Evolutionary conservation across 2,329 filamentous ascomycete genomes (phyloP).

Genomic region (Arthroderma sp.): DNA sequence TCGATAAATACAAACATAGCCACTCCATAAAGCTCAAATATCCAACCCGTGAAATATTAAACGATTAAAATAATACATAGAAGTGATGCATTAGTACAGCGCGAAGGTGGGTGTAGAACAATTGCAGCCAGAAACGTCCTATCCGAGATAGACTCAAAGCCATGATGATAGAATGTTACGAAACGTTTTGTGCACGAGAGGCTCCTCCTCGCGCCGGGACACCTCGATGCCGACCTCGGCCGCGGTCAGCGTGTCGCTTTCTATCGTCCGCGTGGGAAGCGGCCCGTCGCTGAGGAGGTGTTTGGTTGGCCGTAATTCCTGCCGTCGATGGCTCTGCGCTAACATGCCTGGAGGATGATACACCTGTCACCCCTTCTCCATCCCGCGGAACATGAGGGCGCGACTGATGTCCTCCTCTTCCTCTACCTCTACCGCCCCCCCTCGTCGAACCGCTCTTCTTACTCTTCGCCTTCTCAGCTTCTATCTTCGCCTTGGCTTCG

Average conservation of each 20-base stretch:
- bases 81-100: too few species aligned
- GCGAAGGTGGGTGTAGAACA: too few species aligned
- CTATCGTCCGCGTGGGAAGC: not conserved
- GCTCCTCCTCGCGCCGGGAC: not conserved
- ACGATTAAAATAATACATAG: too few species aligned
- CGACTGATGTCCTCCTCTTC: not conserved
- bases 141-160: not conserved
- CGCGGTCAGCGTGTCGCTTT: not conserved
- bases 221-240: not conserved
- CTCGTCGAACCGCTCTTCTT: not conserved
- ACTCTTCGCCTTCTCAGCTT: slow-evolving; percentile 10
- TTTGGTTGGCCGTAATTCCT: not conserved
- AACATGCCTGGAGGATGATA: not conserved
- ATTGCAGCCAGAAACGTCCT: not conserved
- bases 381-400: not conserved
- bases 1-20: too few species aligned
- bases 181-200: not conserved
- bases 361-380: not conserved
- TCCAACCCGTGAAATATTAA: too few species aligned
- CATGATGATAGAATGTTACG: not conserved
- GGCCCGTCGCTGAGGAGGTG: not conserved
- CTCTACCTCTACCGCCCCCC: slow-evolving; percentile 11
- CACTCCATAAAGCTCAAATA: too few species aligned
- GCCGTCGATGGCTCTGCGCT: not conserved
- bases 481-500: slow-evolving; percentile 22